Evolutionary conservation across 345 rosid genomes (phyloP), one percentile per base, ranked within the genome.

Genomic region (Gynandropsis gynandra): DNA sequence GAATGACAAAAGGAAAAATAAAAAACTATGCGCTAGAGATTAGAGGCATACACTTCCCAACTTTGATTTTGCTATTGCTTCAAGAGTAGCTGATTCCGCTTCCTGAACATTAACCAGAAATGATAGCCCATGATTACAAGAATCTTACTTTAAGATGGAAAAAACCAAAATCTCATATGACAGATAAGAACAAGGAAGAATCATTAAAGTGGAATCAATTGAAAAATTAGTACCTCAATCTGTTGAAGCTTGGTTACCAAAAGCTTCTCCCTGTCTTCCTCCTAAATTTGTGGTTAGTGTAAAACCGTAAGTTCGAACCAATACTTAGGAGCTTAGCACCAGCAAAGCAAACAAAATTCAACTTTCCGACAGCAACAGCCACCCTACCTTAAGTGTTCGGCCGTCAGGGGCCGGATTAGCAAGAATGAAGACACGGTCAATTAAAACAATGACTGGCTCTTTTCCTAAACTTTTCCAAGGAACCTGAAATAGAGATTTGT

Each of bases 401-500:
- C 72, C 80, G 77, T 82, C 76, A 37, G 79, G 68, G 56, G 77
- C 82, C 55, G 96, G 93, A 54, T 79, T 74, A 52, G 95, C 95
- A 60, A 92, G 89, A 72, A 92, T 57, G 54, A 92, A 92, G 40
- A 92, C 87, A 57, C 96, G 93, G 54, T 92, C 98, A 48, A 87
- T 68, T 49, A 84, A 80, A 75, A 87, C 95, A 69, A 92, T 78
- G 12, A 92, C 98, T 16, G 98, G 93, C 72, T 92, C 96, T 72
- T 87, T 87, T 38, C 96, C 98, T 50, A 92, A 67, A 66, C 98
- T 78, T 75, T 92, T 87, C 98, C 98, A 92, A 4, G 96, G 98
- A 71, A 92, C 98, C 98, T 90, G 54, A 51, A 54, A 73, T 21
- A 52, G 44, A 52, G 12, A 55, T 38, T 47, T 39, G 14, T 13